These are phyloP conservation scores for Tetradesmus lagerheimii DNA, from an alignment of 139 green algal genomes.

Conservation along the genomic window DNA sequence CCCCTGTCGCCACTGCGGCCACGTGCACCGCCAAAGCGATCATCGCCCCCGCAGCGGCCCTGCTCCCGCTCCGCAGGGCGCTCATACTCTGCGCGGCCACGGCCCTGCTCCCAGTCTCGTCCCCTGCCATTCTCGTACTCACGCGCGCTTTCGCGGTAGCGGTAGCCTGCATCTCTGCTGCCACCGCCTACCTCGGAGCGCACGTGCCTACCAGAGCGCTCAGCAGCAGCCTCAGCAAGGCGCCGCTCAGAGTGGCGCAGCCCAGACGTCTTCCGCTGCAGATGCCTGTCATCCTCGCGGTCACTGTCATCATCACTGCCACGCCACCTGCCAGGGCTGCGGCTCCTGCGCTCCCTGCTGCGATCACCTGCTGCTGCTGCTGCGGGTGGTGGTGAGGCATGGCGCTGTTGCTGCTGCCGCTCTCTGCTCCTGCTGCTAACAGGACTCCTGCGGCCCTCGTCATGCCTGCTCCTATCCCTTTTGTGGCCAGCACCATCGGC, in stretches of 20 bases:
- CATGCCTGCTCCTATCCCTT: background rate
- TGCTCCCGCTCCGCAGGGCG: background rate
- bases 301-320: background rate
- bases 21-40: background rate
- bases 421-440: background rate
- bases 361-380: background rate
- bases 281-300: background rate
- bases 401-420: background rate
- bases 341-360: background rate
- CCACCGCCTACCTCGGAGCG: background rate
- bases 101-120: background rate
- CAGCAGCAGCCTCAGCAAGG: background rate
- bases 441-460: background rate
- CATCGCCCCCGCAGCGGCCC: background rate
- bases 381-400: background rate
- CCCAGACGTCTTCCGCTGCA: conserved; percentile 21
- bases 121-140: background rate
- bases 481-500: background rate
- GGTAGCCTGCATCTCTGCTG: background rate
- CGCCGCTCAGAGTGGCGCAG: background rate
- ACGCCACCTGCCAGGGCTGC: conserved; percentile 24
- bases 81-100: background rate
- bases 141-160: background rate
- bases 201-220: background rate
- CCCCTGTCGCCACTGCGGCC: conserved; percentile 6